Evolutionary conservation across 2,329 filamentous ascomycete genomes (phyloP).

Genomic region (Macrophomina phaseolina): DNA sequence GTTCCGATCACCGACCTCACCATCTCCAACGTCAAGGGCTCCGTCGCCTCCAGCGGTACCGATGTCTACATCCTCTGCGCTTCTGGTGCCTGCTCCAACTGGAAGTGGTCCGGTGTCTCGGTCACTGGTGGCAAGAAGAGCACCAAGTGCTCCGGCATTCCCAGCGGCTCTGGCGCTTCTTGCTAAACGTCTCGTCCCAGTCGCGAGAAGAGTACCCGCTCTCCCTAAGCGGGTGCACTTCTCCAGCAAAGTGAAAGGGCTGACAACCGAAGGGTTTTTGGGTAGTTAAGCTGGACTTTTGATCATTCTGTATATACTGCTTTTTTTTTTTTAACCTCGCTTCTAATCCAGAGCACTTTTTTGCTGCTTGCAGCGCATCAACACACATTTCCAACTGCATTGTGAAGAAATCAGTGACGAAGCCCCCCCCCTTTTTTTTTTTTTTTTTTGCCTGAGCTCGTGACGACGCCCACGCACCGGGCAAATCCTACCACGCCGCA

Average conservation of each 20-base stretch:
- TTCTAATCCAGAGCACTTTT: constrained; percentile 13
- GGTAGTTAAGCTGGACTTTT: background rate
- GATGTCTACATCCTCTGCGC: constrained; percentile 63
- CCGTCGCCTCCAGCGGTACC: constrained; percentile 38
- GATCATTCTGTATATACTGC: constrained; percentile 22
- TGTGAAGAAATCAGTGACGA: background rate
- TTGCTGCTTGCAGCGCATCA: constrained; percentile 11
- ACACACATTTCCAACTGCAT: background rate
- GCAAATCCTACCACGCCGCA: background rate
- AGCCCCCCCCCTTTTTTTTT: background rate
- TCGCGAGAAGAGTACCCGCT: too few relatives aligned
- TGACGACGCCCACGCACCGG: background rate
- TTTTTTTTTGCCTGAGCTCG: background rate
- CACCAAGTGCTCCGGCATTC: constrained; percentile 43
- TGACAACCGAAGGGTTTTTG: background rate
- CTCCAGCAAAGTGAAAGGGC: background rate
- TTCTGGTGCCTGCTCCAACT: constrained; percentile 57
- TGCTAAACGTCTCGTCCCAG: constrained; percentile 33
- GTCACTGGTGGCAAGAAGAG: constrained; percentile 47
- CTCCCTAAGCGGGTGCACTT: too few relatives aligned
- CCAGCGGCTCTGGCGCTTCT: constrained; percentile 40
- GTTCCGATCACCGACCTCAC: constrained; percentile 55
- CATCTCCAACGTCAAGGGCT: constrained; percentile 50
- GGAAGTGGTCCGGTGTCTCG: constrained; percentile 58
- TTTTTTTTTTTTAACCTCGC: background rate